Evolutionary conservation across 176 grass and related monocot species (phyloP).

Genomic region (Avena sativa): DNA sequence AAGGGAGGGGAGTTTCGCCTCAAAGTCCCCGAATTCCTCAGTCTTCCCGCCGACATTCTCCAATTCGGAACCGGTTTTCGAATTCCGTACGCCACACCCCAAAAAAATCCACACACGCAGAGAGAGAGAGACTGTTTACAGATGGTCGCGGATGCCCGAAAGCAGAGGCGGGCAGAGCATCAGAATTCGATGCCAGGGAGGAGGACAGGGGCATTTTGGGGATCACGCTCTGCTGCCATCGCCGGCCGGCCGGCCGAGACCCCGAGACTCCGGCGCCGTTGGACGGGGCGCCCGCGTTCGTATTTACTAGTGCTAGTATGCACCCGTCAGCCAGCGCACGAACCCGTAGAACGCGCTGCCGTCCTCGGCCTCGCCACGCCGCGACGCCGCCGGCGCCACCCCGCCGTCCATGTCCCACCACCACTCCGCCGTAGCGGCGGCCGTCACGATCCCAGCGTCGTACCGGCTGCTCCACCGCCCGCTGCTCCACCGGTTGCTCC

Average conservation of each 20-base stretch:
- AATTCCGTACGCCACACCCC: constrained; percentile 35
- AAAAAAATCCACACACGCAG: background rate
- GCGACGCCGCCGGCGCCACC: constrained; percentile 13
- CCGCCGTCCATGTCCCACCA: constrained; percentile 83
- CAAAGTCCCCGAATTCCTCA: constrained; percentile 43
- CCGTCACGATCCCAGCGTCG: constrained; percentile 49
- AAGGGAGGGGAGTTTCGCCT: background rate
- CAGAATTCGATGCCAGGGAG: constrained; percentile 29
- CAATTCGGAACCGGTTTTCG: constrained; percentile 56
- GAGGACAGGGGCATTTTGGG: background rate
- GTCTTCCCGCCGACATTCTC: constrained; percentile 70
- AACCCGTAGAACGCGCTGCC: constrained; percentile 58
- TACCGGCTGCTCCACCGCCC: constrained; percentile 72
- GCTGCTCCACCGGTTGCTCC: constrained; percentile 77
- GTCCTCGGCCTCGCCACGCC: constrained; percentile 57
- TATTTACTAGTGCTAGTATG: constrained; percentile 46
- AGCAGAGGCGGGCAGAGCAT: constrained; percentile 29
- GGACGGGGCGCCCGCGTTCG: background rate
- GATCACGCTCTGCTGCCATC: background rate
- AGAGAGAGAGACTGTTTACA: background rate
- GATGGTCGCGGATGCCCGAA: constrained; percentile 18
- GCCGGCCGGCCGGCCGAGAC: background rate
- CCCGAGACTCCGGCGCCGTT: background rate
- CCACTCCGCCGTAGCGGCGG: constrained; percentile 52
- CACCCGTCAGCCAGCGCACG: constrained; percentile 74